Base-by-base conservation (phyloP, 176 grass and related monocot species). In the Lolium rigidum region DNA sequence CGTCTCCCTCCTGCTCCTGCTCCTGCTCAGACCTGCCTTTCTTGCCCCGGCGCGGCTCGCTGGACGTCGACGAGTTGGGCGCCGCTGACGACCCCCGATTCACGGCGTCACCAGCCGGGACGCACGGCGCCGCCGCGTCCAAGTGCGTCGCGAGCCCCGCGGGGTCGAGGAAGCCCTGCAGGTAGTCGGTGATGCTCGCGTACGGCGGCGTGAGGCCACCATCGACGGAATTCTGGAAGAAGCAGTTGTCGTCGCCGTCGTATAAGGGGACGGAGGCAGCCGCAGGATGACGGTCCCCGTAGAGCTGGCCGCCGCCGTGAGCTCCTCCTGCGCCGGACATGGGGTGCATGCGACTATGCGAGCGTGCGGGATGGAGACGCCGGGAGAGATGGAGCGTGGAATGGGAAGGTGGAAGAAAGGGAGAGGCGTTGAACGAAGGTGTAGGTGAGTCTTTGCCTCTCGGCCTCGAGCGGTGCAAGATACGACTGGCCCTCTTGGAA, bases 31-130 rank as follows among this genome's bases (percentile, higher is more conserved):
- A 25, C 16, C 28, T 71, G 7, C 72, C 87, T 50, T 52, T 87
- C 80, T 85, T 85, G 77, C 82, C 7, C 64, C 57, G 35, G 28
- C 20, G 71, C 0, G 21, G 71, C 20, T 88, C 88, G 8, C 85
- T 82, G 22, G 88, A 90, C 2, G 82, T 86, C 14, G 91, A 84
- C n/a, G 88, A 93, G 78, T 82, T 90, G 4, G 88, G 77, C 76
- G 82, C 25, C 47, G 16, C 38, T 13, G 20, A 1, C 31, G 31
- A 35, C 2, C 2, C 31, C 31, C 31, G 31, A 35, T 35, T 35
- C 31, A 35, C 31, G 31, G 31, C 31, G 31, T 35, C 31, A 35
- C 31, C 31, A 3, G 31, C 31, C 31, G 31, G 31, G 31, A 35
- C 31, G 31, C 31, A 35, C 31, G 88, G 77, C 76, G 82, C 25